Evolutionary conservation across 1,284 basidiomycete species (phyloP).

Genomic region (Puccinia hordei): DNA sequence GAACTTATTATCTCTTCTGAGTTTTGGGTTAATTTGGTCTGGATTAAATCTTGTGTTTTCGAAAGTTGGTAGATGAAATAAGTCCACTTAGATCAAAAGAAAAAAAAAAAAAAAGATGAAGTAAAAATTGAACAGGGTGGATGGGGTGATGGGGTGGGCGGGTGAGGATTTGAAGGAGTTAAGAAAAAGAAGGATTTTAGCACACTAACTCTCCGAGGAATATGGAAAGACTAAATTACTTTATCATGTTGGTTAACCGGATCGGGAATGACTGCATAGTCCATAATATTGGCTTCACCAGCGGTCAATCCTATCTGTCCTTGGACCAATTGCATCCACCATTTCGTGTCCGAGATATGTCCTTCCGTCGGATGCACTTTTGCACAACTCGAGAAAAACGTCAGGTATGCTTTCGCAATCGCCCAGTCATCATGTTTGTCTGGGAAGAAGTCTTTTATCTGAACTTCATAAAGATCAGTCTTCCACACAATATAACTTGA

Average conservation of each 20-base stretch:
- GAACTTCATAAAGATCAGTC: neutral
- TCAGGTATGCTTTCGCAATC: slow-evolving; percentile 46
- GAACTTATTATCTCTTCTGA: slow-evolving; percentile 42
- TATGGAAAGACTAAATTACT: too few relatives aligned
- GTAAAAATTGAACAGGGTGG: too few relatives aligned
- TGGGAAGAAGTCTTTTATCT: slow-evolving; percentile 46
- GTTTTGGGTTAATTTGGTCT: slow-evolving; percentile 35
- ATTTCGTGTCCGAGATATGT: slow-evolving; percentile 40
- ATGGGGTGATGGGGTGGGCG: too few relatives aligned
- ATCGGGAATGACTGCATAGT: slow-evolving; percentile 42
- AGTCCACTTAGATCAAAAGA: too few relatives aligned
- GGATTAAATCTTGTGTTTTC: slow-evolving; percentile 47
- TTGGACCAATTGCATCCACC: slow-evolving; percentile 45
- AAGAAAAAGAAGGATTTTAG: too few relatives aligned
- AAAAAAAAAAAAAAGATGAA: too few relatives aligned
- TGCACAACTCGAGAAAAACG: slow-evolving; percentile 19
- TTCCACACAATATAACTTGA: too few relatives aligned
- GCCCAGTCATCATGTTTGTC: slow-evolving; percentile 46
- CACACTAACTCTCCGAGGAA: too few relatives aligned
- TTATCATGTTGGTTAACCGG: slow-evolving; percentile 48
- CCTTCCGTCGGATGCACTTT: slow-evolving; percentile 50
- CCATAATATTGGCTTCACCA: slow-evolving; percentile 47
- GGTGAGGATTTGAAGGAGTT: too few relatives aligned
- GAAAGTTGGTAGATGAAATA: slow-evolving; percentile 45
- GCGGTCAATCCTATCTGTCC: slow-evolving; percentile 40